A percentile compares a stretch with the other conserved stretches of the same genome.
Conservation (phyloP, 345 rosid genomes). For the Limnanthes douglasii region DNA sequence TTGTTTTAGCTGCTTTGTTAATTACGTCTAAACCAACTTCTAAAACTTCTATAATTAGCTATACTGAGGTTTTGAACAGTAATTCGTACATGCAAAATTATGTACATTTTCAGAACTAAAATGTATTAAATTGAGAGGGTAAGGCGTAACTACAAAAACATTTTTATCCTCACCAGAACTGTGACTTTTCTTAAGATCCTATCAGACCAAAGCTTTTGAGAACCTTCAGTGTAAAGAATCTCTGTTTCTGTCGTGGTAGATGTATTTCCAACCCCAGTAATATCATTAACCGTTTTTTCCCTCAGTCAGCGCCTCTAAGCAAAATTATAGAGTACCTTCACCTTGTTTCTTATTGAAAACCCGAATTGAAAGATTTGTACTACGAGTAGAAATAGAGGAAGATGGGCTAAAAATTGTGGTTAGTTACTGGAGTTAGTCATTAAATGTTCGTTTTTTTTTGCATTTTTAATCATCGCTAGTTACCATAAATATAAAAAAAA, state of each 20-base stretch:
- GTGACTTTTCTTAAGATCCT: constrained; percentile 78
- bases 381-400: constrained; percentile 15
- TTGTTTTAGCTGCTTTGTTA: constrained; percentile 28
- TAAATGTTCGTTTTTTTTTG: too few relatives aligned
- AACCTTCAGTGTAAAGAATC: constrained; percentile 55
- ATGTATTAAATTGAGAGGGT: not conserved
- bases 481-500: too few relatives aligned
- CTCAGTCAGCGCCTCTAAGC: constrained; percentile 84
- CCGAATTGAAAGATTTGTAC: constrained; percentile 37
- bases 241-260: constrained; percentile 73
- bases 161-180: constrained; percentile 43
- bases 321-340: constrained; percentile 43
- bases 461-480: too few relatives aligned
- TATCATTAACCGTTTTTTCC: constrained; percentile 68
- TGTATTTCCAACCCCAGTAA: constrained; percentile 51
- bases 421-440: too few relatives aligned
- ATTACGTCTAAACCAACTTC: constrained; percentile 18
- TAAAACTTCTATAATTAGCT: constrained; percentile 16
- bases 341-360: constrained; percentile 81
- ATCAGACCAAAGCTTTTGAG: constrained; percentile 81
- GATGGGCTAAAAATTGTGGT: too few relatives aligned
- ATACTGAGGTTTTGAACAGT: too few relatives aligned
- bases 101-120: constrained; percentile 2
- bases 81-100: constrained; percentile 4
- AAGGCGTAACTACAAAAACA: not conserved